Percentiles rank a stretch among this genome's conserved stretches.
Conservation (phyloP, 306 rosid species). For the Delonix regia region DNA sequence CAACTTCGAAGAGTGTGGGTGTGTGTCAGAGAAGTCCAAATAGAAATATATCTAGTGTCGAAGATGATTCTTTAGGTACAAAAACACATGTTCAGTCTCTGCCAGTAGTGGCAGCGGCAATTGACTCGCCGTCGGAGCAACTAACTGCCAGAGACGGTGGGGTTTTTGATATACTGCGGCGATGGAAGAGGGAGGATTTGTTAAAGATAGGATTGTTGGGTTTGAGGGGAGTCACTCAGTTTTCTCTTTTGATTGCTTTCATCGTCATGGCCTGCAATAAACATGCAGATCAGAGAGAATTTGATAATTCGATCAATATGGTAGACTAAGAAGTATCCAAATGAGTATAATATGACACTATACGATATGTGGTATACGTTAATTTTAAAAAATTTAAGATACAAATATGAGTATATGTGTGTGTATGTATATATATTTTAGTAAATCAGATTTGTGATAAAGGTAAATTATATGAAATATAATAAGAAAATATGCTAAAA, state of each 20-base stretch:
- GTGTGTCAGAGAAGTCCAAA: neutral
- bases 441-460: too few species aligned
- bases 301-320: constrained; percentile 49
- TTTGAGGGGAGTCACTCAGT: constrained; percentile 53
- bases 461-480: too few species aligned
- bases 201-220: constrained; percentile 49
- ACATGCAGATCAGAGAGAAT: constrained; percentile 51
- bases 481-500: too few species aligned
- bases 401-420: too few species aligned
- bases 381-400: too few species aligned
- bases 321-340: too few species aligned
- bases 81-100: constrained; percentile 8
- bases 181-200: constrained; percentile 55
- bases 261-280: constrained; percentile 62
- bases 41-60: constrained; percentile 30
- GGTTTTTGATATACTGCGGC: constrained; percentile 28
- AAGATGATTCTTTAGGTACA: neutral
- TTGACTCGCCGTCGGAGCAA: too few species aligned
- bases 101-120: neutral
- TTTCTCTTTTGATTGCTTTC: constrained; percentile 58
- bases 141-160: neutral
- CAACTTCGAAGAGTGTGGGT: neutral
- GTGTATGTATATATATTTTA: too few species aligned
- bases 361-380: too few species aligned
- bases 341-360: too few species aligned